A percentile compares a stretch with the other conserved stretches of the same genome.
phyloP scores from a whole-genome alignment of 2,329 filamentous ascomycete genomes.

The Plenodomus lindquistii region DNA sequence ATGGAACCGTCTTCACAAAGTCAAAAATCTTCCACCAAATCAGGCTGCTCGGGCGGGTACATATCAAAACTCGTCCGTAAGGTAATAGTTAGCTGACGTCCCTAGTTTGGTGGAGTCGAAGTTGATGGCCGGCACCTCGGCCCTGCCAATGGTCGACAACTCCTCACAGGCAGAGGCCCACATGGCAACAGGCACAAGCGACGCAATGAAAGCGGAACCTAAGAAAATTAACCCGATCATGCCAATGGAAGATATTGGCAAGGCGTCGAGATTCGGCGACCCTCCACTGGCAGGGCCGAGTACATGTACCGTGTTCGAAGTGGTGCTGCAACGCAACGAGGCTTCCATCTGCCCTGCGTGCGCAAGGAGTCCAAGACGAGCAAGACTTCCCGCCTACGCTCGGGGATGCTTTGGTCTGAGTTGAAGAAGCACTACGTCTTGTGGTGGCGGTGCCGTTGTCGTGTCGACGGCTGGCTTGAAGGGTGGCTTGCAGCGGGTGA shows the following conservation, averaged over 20 bases:
- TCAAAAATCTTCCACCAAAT: background rate
- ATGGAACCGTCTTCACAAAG: background rate
- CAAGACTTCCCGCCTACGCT: slow-evolving; percentile 25
- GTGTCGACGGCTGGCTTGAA: background rate
- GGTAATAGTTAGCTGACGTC: background rate
- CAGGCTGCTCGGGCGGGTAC: background rate
- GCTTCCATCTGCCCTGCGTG: slow-evolving; percentile 27
- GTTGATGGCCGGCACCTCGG: background rate
- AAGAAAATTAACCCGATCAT: background rate
- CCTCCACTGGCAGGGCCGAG: background rate
- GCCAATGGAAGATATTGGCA: slow-evolving; percentile 26
- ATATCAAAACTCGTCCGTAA: background rate
- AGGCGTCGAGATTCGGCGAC: slow-evolving; percentile 11
- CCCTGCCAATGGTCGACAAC: background rate
- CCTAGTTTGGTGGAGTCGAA: background rate
- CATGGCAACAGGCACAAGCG: background rate
- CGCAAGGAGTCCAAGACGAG: slow-evolving; percentile 23
- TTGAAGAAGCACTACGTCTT: background rate
- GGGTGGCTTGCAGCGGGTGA: background rate
- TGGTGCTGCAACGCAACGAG: slow-evolving; percentile 28
- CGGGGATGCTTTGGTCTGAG: slow-evolving; percentile 25
- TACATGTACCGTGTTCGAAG: slow-evolving; percentile 31
- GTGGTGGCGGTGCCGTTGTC: background rate
- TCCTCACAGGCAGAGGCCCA: background rate
- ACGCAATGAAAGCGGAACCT: slow-evolving; percentile 8